These are phyloP conservation scores for Coprinopsis strossmayeri DNA, from an alignment of 768 basidiomycete genomes.

Conservation along the genomic window DNA sequence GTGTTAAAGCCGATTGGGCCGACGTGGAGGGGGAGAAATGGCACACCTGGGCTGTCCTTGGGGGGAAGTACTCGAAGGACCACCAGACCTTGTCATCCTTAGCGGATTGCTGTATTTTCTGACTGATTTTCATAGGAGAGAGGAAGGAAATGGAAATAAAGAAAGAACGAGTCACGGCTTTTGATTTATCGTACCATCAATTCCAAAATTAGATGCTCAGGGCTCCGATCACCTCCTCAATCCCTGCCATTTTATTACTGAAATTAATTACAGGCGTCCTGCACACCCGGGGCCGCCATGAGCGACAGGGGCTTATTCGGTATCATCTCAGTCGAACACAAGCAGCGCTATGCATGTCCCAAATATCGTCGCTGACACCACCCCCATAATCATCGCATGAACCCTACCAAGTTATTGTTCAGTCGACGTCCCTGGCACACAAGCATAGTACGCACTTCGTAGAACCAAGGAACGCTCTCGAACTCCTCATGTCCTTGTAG, in stretches of 20 bases:
- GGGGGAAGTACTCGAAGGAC: conserved; percentile 99
- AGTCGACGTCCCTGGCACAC: conserved; percentile 5
- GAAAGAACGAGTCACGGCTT: conserved; percentile 13
- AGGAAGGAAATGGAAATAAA: conserved; percentile 18
- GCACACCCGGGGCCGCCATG: too few species aligned
- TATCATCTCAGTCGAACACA: conserved; percentile 24
- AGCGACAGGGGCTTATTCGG: too few species aligned
- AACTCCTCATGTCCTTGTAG: conserved; percentile 46
- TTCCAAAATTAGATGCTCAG: conserved; percentile 1
- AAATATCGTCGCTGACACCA: conserved; percentile 42
- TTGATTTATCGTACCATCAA: conserved; percentile 4
- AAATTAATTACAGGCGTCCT: too few species aligned
- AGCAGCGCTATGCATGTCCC: conserved; percentile 47
- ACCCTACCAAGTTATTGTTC: conserved; percentile 25
- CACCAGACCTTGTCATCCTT: conserved; percentile 91
- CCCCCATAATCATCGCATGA: conserved; percentile 45
- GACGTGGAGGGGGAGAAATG: neutral
- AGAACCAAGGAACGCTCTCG: conserved; percentile 53
- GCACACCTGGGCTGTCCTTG: conserved; percentile 84
- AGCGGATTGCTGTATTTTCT: conserved; percentile 83
- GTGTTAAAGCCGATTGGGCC: conserved; percentile 4
- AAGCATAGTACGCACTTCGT: conserved; percentile 38
- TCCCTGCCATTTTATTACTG: too few species aligned
- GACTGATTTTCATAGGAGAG: conserved; percentile 80
- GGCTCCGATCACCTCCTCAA: neutral